Conservation (phyloP, 805 yeast genomes). For the Lipomyces yamanashiensis region DNA sequence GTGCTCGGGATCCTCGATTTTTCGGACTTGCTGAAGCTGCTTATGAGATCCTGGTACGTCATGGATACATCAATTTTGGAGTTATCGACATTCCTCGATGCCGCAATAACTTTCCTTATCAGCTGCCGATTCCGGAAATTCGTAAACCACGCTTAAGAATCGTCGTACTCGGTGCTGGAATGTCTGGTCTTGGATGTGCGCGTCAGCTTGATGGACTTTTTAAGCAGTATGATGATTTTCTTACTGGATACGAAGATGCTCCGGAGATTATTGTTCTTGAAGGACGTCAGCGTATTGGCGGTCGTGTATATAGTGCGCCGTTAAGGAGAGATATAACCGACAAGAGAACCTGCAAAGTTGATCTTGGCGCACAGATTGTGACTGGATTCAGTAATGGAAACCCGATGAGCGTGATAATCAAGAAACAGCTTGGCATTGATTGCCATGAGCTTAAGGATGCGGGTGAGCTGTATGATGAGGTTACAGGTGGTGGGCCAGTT, state of each 20-base stretch:
- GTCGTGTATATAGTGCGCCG: slow-evolving; percentile 49
- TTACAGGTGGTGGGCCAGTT: slow-evolving; percentile 45
- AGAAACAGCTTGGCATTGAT: slow-evolving; percentile 50
- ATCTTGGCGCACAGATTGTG: slow-evolving; percentile 48
- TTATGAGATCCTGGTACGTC: slow-evolving; percentile 49
- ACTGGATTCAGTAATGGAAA: slow-evolving; percentile 51
- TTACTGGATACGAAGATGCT: slow-evolving; percentile 46
- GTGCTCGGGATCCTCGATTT: slow-evolving; percentile 48
- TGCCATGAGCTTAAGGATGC: slow-evolving; percentile 46
- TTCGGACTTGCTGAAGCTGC: slow-evolving; percentile 51
- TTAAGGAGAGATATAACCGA: slow-evolving; percentile 29
- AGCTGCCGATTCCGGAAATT: slow-evolving; percentile 34
- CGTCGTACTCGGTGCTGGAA: slow-evolving; percentile 91
- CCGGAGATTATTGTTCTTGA: slow-evolving; percentile 50
- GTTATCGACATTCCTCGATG: slow-evolving; percentile 44
- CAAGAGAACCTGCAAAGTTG: slow-evolving; percentile 39
- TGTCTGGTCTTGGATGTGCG: slow-evolving; percentile 95
- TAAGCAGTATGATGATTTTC: slow-evolving; percentile 45
- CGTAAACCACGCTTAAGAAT: slow-evolving; percentile 52
- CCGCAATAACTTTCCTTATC: slow-evolving; percentile 33
- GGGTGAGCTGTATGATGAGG: slow-evolving; percentile 43
- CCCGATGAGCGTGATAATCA: slow-evolving; percentile 48
- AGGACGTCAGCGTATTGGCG: slow-evolving; percentile 50
- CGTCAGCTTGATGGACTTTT: slow-evolving; percentile 82
- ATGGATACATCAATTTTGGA: slow-evolving; percentile 52